Conservation (phyloP, 306 rosid species). For the Dalbergia cochinchinensis region DNA sequence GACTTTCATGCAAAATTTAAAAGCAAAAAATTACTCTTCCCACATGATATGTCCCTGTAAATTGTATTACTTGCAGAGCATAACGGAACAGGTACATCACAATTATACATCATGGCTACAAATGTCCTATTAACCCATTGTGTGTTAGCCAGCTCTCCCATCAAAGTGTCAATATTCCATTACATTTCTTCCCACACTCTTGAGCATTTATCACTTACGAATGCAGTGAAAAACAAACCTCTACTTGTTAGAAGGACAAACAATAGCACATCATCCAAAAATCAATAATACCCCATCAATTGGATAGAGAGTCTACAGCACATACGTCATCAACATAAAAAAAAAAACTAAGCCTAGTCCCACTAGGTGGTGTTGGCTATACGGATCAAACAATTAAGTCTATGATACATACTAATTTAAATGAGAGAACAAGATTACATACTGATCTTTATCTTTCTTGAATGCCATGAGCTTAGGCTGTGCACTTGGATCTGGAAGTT, state of each 20-base stretch:
- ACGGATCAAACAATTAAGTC: too few relatives aligned
- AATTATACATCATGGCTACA: slow-evolving; percentile 5
- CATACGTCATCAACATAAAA: too few relatives aligned
- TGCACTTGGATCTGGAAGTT: slow-evolving; percentile 98
- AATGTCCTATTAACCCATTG: slow-evolving; percentile 14
- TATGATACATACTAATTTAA: neutral
- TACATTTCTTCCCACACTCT: slow-evolving; percentile 8
- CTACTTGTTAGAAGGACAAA: neutral
- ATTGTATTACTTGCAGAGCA: neutral
- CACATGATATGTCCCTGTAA: neutral
- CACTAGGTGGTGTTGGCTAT: too few relatives aligned
- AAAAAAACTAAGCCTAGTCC: too few relatives aligned
- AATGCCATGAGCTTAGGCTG: slow-evolving; percentile 95
- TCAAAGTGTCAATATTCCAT: slow-evolving; percentile 1
- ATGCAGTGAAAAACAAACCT: neutral
- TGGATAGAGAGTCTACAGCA: neutral
- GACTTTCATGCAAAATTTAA: neutral
- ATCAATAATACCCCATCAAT: slow-evolving; percentile 28
- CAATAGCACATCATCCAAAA: slow-evolving; percentile 12
- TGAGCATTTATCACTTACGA: slow-evolving; percentile 22
- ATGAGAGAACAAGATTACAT: slow-evolving; percentile 52
- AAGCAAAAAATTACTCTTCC: slow-evolving; percentile 1
- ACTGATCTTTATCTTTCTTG: slow-evolving; percentile 93
- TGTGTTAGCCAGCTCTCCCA: slow-evolving; percentile 3
- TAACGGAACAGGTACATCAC: slow-evolving; percentile 10